Conservation (phyloP, 2,329 filamentous ascomycete species). For the Aspergillus carbonarius region DNA sequence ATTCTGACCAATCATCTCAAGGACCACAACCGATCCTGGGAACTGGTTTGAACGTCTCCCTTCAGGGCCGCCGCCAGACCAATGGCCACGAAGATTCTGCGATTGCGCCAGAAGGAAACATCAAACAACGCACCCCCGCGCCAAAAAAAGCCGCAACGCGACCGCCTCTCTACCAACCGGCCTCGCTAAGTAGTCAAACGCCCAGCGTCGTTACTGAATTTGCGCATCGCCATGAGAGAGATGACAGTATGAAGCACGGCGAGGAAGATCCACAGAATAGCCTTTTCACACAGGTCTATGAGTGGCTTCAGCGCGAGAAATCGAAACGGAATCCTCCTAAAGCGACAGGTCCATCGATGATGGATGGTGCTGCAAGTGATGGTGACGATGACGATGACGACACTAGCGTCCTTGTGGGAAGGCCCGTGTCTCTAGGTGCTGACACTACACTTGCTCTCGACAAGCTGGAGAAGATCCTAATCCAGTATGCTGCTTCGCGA, state of each 20-base stretch:
- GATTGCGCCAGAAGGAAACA: constrained; percentile 22
- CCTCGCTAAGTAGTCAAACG: constrained; percentile 29
- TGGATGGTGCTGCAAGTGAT: constrained; percentile 41
- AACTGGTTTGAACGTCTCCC: constrained; percentile 26
- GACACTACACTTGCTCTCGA: constrained; percentile 75
- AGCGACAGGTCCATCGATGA: constrained; percentile 44
- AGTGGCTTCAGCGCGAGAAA: constrained; percentile 83
- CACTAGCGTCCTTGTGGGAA: constrained; percentile 25
- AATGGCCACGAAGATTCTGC: constrained; percentile 20
- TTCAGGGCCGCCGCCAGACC: constrained; percentile 23
- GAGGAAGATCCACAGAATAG: constrained; percentile 35
- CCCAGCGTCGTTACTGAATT: constrained; percentile 27
- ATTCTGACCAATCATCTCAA: constrained; percentile 30
- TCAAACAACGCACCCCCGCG: constrained; percentile 31
- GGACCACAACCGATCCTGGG: constrained; percentile 27
- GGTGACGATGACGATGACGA: constrained; percentile 25
- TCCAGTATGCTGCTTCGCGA: constrained; percentile 40
- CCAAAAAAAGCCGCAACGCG: constrained; percentile 30
- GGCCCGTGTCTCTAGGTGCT: constrained; percentile 59
- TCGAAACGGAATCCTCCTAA: constrained; percentile 61
- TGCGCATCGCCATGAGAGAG: constrained; percentile 26
- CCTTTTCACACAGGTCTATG: constrained; percentile 70
- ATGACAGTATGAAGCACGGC: constrained; percentile 22
- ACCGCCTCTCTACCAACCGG: constrained; percentile 22
- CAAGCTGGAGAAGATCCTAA: constrained; percentile 70